A percentile compares a stretch with the other conserved stretches of the same genome.
Conservation (phyloP, 2,329 filamentous ascomycete genomes). For the Fusarium neocosmosporiellum region DNA sequence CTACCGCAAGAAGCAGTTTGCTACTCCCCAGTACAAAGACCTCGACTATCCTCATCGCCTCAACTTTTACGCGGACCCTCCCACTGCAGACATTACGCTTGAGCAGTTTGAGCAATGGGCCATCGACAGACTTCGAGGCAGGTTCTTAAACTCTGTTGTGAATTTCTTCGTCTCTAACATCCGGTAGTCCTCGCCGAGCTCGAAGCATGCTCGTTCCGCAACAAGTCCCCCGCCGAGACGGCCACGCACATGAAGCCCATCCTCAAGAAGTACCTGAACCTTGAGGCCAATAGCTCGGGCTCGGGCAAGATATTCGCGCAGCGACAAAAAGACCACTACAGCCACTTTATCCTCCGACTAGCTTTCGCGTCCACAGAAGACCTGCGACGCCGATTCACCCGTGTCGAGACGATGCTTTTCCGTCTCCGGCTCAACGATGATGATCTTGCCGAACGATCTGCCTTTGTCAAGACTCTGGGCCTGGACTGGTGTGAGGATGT, state of each 20-base stretch:
- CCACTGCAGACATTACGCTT: constrained; percentile 92
- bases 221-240: constrained; percentile 86
- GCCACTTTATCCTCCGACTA: constrained; percentile 94
- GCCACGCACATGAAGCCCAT: constrained; percentile 85
- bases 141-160: constrained; percentile 9
- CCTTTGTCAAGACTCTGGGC: constrained; percentile 81
- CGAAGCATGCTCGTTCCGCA: constrained; percentile 95
- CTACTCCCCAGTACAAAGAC: constrained; percentile 78
- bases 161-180: constrained; percentile 11
- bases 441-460: constrained; percentile 75
- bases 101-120: constrained; percentile 99
- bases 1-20: constrained; percentile 88
- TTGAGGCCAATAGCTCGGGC: constrained; percentile 78
- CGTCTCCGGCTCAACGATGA: constrained; percentile 83
- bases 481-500: constrained; percentile 94
- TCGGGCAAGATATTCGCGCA: constrained; percentile 72
- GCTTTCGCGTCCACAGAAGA: constrained; percentile 95
- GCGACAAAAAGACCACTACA: constrained; percentile 95
- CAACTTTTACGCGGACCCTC: constrained; percentile 90
- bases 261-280: constrained; percentile 86
- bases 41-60: constrained; percentile 85
- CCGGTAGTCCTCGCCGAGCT: constrained; percentile 81
- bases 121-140: constrained; percentile 88
- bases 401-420: constrained; percentile 91
- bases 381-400: constrained; percentile 83